Conservation (phyloP, 768 basidiomycete genomes). For the Pleurotus tuoliensis region DNA sequence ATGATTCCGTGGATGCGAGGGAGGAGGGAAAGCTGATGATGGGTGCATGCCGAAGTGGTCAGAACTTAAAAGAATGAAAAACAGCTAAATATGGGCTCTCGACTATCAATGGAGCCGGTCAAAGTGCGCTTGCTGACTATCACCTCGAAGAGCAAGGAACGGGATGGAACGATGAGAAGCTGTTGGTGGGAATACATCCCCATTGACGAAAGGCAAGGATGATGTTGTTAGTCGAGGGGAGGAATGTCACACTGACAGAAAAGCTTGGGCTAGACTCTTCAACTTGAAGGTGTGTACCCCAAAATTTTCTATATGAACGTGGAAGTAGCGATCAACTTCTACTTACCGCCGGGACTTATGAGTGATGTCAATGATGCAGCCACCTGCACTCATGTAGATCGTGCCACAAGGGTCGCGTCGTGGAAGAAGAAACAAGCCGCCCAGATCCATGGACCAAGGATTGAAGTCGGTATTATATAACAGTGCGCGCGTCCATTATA, state of each 20-base stretch:
- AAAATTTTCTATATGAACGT: no score
- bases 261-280: no score
- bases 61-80: background rate
- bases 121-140: background rate
- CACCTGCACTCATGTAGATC: no score
- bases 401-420: no score
- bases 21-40: no score
- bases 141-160: background rate
- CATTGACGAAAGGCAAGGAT: background rate
- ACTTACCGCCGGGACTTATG: no score
- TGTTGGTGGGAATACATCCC: background rate
- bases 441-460: background rate
- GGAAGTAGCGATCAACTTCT: no score
- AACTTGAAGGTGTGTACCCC: no score
- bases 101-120: background rate
- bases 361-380: no score
- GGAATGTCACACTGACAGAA: no score
- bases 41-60: background rate
- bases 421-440: no score
- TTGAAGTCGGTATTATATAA: background rate
- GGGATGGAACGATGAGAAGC: background rate
- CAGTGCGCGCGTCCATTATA: background rate
- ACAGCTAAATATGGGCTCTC: background rate
- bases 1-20: no score
- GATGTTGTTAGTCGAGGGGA: background rate